phyloP scores from a whole-genome alignment of 2,329 filamentous ascomycete species.

The Colletotrichum tropicicola region DNA sequence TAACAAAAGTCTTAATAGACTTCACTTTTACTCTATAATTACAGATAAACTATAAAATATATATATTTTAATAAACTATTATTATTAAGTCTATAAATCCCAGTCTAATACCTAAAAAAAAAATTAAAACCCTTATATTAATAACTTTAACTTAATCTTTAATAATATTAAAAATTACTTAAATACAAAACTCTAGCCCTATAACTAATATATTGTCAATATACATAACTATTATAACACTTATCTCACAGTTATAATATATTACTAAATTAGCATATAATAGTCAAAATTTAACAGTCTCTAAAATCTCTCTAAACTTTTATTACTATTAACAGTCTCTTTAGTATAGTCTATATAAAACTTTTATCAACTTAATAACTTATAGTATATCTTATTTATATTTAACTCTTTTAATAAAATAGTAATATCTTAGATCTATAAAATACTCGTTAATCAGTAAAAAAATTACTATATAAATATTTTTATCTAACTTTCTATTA shows the following conservation, averaged over 20 bases:
- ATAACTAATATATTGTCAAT: background rate
- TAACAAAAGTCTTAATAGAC: background rate
- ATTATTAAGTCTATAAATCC: background rate
- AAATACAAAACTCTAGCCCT: background rate
- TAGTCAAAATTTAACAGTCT: background rate
- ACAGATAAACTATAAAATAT: background rate
- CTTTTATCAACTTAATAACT: background rate
- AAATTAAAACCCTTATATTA: background rate
- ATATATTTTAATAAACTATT: background rate
- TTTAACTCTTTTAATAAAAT: background rate
- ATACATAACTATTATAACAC: background rate
- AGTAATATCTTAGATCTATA: background rate
- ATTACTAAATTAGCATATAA: background rate
- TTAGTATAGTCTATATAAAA: background rate
- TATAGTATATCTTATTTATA: background rate
- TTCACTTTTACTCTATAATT: background rate
- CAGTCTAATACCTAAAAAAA: background rate
- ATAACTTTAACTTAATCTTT: background rate
- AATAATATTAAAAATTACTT: background rate
- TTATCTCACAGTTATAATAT: background rate
- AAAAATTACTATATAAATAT: background rate
- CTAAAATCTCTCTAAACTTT: background rate
- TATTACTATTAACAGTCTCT: background rate
- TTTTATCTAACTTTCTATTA: background rate
- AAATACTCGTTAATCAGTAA: background rate